Base-by-base conservation (phyloP, 495 filamentous ascomycete species). In the Penicillium lagena region DNA sequence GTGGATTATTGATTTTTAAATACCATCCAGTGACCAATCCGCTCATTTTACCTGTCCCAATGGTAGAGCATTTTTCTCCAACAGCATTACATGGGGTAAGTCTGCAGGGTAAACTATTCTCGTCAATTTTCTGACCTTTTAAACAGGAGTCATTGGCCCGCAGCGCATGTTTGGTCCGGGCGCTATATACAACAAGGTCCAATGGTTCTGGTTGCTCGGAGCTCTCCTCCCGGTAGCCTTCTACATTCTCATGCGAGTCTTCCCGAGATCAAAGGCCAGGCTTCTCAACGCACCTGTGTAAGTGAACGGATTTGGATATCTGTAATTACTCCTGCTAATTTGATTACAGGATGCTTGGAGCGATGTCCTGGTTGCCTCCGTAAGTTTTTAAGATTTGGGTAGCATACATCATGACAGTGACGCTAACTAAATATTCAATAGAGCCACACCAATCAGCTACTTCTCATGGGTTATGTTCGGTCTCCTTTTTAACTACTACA, bases 111-210 rank as follows among this genome's bases (percentile, higher is more conserved):
- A 12, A 8, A 12, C 29, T 32, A 13, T 14, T 39, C 4, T 30
- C 1, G 1, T 12, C 32, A 7, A 11, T 36, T 36, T 28, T 35
- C 37, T 50, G 4, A 50, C 28, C 13, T 2, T 12, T 28, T 22
- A 15, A 14, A 12, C 72, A 77, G 80, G 80, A 17, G 68, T 81
- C 11, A 77, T 82, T 46, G 78, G 79, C 4, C 80, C 80, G 0
- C 62, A 66, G 0, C 73, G 77, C 38, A 76, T 83, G 51, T 83
- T 82, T 58, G 77, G 76, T n/a, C 72, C 76, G 0, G 75, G 73
- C 2, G 66, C 72, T 29, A 76, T 82, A 37, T 83, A 83, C 64
- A 69, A 68, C 0, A 56, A 62, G 1, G 70, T 83, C 28, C 70
- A 78, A 13, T 55, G 67, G 43, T 82, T 80, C 67, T 83, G 80